These are phyloP conservation scores for Malus sieversii DNA, from an alignment of 306 rosid genomes.

Conservation along the genomic window DNA sequence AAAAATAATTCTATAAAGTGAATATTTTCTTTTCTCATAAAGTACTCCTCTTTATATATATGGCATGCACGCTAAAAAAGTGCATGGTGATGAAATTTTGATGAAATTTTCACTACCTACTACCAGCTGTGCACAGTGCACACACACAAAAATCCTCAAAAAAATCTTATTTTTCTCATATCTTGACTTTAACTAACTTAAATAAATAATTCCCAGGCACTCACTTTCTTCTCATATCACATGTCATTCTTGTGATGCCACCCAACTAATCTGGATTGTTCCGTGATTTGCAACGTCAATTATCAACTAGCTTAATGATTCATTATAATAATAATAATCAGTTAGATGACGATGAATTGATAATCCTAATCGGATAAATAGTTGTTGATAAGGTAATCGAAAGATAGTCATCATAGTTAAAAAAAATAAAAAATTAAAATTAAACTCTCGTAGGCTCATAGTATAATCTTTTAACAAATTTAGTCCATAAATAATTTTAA, in stretches of 20 bases:
- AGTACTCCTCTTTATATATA: too few relatives aligned
- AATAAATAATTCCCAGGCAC: background rate
- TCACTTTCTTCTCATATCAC: background rate
- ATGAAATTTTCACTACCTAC: background rate
- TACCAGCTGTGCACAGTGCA: background rate
- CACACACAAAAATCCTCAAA: background rate
- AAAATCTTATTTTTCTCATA: background rate
- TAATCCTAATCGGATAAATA: too few relatives aligned
- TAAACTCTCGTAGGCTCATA: too few relatives aligned
- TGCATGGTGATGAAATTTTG: background rate
- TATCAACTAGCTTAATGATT: background rate
- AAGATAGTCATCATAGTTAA: too few relatives aligned
- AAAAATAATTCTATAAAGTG: too few relatives aligned
- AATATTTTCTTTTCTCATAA: too few relatives aligned
- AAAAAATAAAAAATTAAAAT: too few relatives aligned
- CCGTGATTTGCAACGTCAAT: background rate
- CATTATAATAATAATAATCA: too few relatives aligned
- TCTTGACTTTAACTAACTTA: background rate
- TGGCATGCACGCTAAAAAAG: background rate
- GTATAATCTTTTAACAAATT: too few relatives aligned
- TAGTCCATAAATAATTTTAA: too few relatives aligned
- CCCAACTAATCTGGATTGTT: background rate
- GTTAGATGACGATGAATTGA: too few relatives aligned
- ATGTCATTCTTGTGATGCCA: background rate
- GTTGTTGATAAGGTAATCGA: too few relatives aligned